Evolutionary conservation across 2,329 filamentous ascomycete species (phyloP), one percentile per base, ranked within the genome.

Genomic region (Fusarium austroafricanum): DNA sequence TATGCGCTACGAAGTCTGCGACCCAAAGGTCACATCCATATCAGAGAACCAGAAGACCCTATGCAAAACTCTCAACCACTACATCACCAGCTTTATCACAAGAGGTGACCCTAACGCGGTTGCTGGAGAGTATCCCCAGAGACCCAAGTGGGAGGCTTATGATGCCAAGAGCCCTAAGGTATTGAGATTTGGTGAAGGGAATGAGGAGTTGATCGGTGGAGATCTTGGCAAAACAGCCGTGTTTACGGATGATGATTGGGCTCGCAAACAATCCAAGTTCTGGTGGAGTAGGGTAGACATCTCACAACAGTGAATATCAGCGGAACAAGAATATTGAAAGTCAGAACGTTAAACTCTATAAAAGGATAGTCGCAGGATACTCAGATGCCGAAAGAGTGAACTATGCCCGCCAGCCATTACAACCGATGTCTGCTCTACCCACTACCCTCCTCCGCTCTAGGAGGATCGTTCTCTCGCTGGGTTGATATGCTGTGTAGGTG

Each of bases 171-270:
- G 66, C 9, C 73, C 73, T 1, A 75, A 75, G 61, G 75, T 79
- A 2, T 78, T 85, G 76, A 70, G 81, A 0, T 82, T 85, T 50
- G 83, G 82, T 0, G 72, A 80, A 31, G 80, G 77, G 0, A 85
- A 84, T 63, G 78, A 83, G 60, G 83, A 85, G 67, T 71, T 83
- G 10, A 78, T 84, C 43, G 83, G 83, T 0, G 83, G 83, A 0
- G 46, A 47, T 12, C 55, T 72, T 6, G 67, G 82, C 67, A 74
- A 74, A 4, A 56, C 79, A 2, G 80, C 83, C 0, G 75, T 79
- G 45, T 71, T 82, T 37, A 70, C 75, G 6, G 72, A 75, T 10
- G 83, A 84, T 67, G 67, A 71, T 0, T 84, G 82, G 81, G 79
- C 76, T 3, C 74, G 74, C 5, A 74, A 78, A 37, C 79, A 85